Evolutionary conservation across 805 yeast genomes (phyloP).

Genomic region (Starmerella ratchasimensis): DNA sequence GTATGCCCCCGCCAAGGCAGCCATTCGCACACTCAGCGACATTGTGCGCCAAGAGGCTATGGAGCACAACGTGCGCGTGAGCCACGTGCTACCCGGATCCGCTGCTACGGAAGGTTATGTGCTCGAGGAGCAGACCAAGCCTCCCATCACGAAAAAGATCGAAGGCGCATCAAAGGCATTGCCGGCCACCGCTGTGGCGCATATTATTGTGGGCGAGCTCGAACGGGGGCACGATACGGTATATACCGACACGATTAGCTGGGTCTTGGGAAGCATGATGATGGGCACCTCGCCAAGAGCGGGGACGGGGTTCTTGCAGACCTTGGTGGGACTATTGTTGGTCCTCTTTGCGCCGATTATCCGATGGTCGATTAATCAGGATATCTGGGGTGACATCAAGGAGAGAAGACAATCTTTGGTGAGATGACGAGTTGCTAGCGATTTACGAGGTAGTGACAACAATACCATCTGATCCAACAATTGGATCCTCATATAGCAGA

Average conservation of each 20-base stretch:
- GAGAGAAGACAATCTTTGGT: not conserved
- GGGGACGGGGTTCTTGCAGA: conserved; percentile 20
- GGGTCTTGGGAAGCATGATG: conserved; percentile 51
- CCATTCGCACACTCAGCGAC: conserved; percentile 61
- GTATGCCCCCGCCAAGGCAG: conserved; percentile 82
- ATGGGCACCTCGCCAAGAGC: conserved; percentile 20
- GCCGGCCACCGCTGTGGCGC: conserved; percentile 51
- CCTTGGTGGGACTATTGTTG: conserved; percentile 17
- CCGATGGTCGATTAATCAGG: conserved; percentile 17
- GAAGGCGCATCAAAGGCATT: conserved; percentile 78
- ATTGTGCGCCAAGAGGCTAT: conserved; percentile 68
- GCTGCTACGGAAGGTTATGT: conserved; percentile 77
- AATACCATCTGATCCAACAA: too few relatives aligned
- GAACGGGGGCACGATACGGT: conserved; percentile 56
- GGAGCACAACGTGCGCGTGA: conserved; percentile 53
- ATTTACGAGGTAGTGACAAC: too few relatives aligned
- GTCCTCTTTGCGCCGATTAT: conserved; percentile 19
- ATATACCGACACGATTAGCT: conserved; percentile 74
- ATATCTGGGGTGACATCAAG: conserved; percentile 3
- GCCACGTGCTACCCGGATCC: conserved; percentile 77
- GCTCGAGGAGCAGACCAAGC: conserved; percentile 73
- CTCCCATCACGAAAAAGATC: conserved; percentile 61
- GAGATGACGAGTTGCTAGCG: too few relatives aligned
- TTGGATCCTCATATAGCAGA: too few relatives aligned
- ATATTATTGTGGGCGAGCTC: conserved; percentile 41